These are phyloP conservation scores for Tylopilus subfusipes DNA, from an alignment of 768 basidiomycete genomes.

Conservation along the genomic window DNA sequence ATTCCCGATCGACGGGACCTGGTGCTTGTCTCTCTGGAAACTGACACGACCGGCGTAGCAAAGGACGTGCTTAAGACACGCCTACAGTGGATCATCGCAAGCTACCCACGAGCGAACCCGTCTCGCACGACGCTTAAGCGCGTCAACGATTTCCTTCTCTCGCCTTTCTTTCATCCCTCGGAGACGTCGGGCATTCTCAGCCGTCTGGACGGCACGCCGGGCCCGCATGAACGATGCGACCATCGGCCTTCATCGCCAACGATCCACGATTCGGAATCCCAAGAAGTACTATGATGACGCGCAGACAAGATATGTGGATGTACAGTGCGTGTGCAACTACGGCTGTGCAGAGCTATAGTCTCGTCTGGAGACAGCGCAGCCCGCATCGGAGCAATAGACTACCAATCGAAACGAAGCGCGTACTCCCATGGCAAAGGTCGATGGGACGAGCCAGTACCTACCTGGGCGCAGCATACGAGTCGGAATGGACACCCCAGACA, in stretches of 20 bases:
- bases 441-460: conserved; percentile 70
- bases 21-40: neutral
- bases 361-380: conserved; percentile 21
- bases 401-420: conserved; percentile 56
- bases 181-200: neutral
- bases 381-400: conserved; percentile 48
- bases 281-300: neutral
- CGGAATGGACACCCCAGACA: conserved; percentile 67
- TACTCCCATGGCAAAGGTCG: conserved; percentile 63
- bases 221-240: neutral
- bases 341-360: neutral
- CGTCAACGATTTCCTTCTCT: conserved; percentile 71
- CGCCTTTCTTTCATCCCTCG: conserved; percentile 19
- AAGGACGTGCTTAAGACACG: conserved; percentile 69
- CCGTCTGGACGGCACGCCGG: neutral
- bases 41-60: conserved; percentile 21
- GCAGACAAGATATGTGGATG: neutral
- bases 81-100: conserved; percentile 83
- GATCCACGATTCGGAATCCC: neutral
- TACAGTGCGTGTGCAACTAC: neutral
- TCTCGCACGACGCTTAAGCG: conserved; percentile 76
- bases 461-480: conserved; percentile 50
- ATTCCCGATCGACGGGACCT: neutral
- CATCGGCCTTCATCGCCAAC: neutral
- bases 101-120: conserved; percentile 75